Base-by-base conservation (phyloP, 1,284 basidiomycete species). In the Boletus hoseneyae region DNA sequence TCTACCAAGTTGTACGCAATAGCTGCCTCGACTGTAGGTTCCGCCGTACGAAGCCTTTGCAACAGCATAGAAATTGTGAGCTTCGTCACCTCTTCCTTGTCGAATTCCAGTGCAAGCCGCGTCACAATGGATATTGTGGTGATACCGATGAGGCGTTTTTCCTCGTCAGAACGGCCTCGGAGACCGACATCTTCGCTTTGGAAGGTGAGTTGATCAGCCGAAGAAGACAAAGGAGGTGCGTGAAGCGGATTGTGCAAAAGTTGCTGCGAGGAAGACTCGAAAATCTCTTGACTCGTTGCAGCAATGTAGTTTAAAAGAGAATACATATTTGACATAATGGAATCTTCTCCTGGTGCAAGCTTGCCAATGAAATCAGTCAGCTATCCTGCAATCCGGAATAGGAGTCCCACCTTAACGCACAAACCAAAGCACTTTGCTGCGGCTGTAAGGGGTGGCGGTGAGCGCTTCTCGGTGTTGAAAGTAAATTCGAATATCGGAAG, bases 321-420 rank as follows among this genome's bases (percentile, higher is more conserved):
- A 68, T 98, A 97, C 82, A 97, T 90, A 58, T 93, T 93, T 3
- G 94, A 97, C 78, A 95, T 87, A 60, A 94, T 81, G 41, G 95
- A 80, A 65, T 96, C 93, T 59, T 96, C 91, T 47, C 90, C 90
- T 7, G 90, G 87, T 12, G 90, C 84, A 48, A 92, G 74, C 89
- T 93, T 54, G 43, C 50, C 51, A 21, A 34, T 25, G n/a, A 21
- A 50, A 48, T 49, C 19, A 40, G 29, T 48, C n/a, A 47, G 45
- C 13, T 4, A 48, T 21, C 38, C 36, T 16, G 33, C 10, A 18
- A 30, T 16, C 12, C 34, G 18, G n/a, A 35, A 29, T 32, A 36
- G 15, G 51, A 34, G 9, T 3, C 62, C 70, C 57, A 89, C 90
- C 69, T 87, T 86, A 54, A 97, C 89, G 68, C 95, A 97, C 47